These are phyloP conservation scores for Rhizopus arrhizus DNA, from an alignment of 371 early-diverging fungal species.

Conservation along the genomic window DNA sequence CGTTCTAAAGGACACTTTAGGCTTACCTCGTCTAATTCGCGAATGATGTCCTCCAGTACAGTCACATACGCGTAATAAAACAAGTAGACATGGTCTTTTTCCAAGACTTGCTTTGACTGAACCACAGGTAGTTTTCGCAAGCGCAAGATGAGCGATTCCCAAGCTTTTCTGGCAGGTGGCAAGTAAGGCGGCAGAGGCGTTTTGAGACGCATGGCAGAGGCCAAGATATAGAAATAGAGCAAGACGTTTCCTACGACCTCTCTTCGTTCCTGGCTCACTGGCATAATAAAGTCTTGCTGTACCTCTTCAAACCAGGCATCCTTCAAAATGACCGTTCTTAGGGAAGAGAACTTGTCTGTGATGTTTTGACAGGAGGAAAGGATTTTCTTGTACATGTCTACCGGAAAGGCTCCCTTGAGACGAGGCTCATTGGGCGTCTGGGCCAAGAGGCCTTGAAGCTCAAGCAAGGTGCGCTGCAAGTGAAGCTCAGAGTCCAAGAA, in stretches of 20 bases:
- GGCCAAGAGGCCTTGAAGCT: slow-evolving; percentile 60
- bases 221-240: slow-evolving; percentile 77
- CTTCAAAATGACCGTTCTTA: slow-evolving; percentile 67
- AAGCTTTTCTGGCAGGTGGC: slow-evolving; percentile 67
- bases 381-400: slow-evolving; percentile 64
- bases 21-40: slow-evolving; percentile 70
- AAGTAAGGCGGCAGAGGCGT: slow-evolving; percentile 83
- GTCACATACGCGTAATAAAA: slow-evolving; percentile 82
- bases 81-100: slow-evolving; percentile 65
- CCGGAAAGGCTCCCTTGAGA: slow-evolving; percentile 82
- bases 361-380: slow-evolving; percentile 73
- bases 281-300: slow-evolving; percentile 56
- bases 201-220: slow-evolving; percentile 78
- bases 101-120: slow-evolving; percentile 47
- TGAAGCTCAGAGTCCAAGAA: slow-evolving; percentile 75
- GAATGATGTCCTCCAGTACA: slow-evolving; percentile 79
- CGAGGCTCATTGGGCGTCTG: slow-evolving; percentile 85
- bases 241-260: slow-evolving; percentile 76
- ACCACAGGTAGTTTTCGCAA: slow-evolving; percentile 55
- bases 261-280: slow-evolving; percentile 58
- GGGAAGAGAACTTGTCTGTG: slow-evolving; percentile 71
- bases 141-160: slow-evolving; percentile 47
- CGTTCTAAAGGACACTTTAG: no score
- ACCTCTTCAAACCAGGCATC: slow-evolving; percentile 65
- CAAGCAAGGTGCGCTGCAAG: slow-evolving; percentile 67